Base-by-base conservation (phyloP, 148 eudicot genomes). In the Polygonum aviculare region DNA sequence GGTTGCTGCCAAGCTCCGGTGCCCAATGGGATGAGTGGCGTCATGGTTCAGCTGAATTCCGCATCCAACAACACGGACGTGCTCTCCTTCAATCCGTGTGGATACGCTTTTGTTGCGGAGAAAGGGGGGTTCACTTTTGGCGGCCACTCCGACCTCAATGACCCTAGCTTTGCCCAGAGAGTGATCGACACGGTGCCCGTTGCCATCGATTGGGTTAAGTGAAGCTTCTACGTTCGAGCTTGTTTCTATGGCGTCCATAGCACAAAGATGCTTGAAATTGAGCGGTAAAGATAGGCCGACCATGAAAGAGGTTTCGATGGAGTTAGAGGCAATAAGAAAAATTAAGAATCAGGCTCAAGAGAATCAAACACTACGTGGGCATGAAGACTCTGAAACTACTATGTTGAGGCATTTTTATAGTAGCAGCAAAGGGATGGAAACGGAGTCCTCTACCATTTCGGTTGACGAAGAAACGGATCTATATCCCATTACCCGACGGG, bases 181-280 rank as follows among this genome's bases (percentile, higher is more conserved):
- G 73, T 50, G 3, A 14, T 19, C 18, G 69, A 41, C 5, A 69
- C 3, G 18, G 84, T 79, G 7, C 84, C 81, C 0, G 6, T 78
- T 4, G 79, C 74, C 36, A 19, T 86, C 1, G 84, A 86, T 38
- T 86, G 88, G 86, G 86, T 16, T 39, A 40, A 31, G 33, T 38
- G 73, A 70, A 18, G 73, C 47, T 33, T 31, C 73, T 33, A 36
- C 4, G 18, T 36, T 26, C 8, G 40, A 70, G 45, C 44, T 70
- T 15, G 15, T 70, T 70, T 36, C 40, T 36, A 33, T 70, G n/a
- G 73, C 45, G 1, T 36, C 35, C 6, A 36, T 70, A 5, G 19
- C 39, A 12, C 35, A 39, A 38, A 70, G 39, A 39, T 70, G 73
- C 44, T 14, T 70, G n/a, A 70, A 39, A 15, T 15, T 70, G 40